Conservation (phyloP, 2,329 filamentous ascomycete species). For the Polytolypa hystricis region DNA sequence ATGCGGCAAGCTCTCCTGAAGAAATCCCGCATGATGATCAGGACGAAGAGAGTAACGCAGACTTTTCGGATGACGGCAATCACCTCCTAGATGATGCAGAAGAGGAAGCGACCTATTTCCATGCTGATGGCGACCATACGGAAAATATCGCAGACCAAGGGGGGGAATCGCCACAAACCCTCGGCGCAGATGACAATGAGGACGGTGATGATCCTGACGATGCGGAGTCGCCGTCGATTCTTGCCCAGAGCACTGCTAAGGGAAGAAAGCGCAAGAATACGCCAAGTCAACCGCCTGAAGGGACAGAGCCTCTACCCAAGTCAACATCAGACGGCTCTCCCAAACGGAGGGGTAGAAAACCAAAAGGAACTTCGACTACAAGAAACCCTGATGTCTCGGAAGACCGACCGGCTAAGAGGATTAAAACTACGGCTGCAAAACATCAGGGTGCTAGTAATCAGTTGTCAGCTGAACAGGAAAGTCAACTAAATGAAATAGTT, state of each 20-base stretch:
- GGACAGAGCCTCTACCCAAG: background rate
- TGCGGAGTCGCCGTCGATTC: constrained; percentile 3
- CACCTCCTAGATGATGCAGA: constrained; percentile 22
- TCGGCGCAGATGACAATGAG: constrained; percentile 10
- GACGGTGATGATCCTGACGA: constrained; percentile 5
- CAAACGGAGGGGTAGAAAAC: constrained; percentile 22
- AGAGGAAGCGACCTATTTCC: constrained; percentile 21
- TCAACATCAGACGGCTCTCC: constrained; percentile 13
- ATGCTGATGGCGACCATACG: constrained; percentile 17
- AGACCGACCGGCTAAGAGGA: constrained; percentile 22
- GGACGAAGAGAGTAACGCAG: constrained; percentile 16
- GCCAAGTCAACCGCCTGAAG: background rate
- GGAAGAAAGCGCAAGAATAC: constrained; percentile 12
- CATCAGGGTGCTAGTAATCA: constrained; percentile 17
- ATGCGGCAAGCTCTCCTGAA: constrained; percentile 23
- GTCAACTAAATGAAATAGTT: constrained; percentile 31
- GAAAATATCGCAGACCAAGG: constrained; percentile 16
- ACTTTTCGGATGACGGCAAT: constrained; percentile 28
- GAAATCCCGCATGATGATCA: background rate
- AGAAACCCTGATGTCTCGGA: constrained; percentile 11
- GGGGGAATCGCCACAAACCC: constrained; percentile 10
- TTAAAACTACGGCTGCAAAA: constrained; percentile 18
- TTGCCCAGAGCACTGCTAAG: constrained; percentile 6
- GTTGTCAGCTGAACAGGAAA: constrained; percentile 20
- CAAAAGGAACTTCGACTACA: constrained; percentile 15